These are phyloP conservation scores for Apiospora rasikravindrae DNA, from an alignment of 2,329 filamentous ascomycete genomes.

Conservation along the genomic window DNA sequence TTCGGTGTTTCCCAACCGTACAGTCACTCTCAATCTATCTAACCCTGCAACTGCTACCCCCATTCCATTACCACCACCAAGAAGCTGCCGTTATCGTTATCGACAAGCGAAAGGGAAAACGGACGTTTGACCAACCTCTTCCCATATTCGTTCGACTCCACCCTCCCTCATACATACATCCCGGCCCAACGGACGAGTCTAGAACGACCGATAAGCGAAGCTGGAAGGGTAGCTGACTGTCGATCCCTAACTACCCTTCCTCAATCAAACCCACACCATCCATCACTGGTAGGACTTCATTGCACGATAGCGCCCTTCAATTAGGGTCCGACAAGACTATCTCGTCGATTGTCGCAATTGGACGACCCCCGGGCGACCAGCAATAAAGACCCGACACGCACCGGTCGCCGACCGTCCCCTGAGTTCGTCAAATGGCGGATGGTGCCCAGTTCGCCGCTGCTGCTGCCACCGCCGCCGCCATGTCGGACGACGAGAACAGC, in stretches of 20 bases:
- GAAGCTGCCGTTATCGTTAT: constrained; percentile 1
- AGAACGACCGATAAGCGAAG: constrained; percentile 18
- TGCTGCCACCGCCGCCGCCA: constrained; percentile 24
- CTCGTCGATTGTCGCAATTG: neutral
- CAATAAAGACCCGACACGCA: neutral
- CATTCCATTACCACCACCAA: neutral
- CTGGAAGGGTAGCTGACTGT: constrained; percentile 17
- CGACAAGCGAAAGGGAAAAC: neutral
- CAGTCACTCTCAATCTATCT: neutral
- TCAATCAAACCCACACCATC: constrained; percentile 8
- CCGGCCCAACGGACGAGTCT: constrained; percentile 19
- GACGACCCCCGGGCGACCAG: neutral
- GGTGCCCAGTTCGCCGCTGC: constrained; percentile 3
- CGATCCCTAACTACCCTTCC: constrained; percentile 12
- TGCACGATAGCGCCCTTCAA: neutral
- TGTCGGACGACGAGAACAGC: constrained; percentile 37
- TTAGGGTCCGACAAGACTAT: neutral
- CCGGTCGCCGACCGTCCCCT: neutral
- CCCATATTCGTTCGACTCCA: constrained; percentile 1
- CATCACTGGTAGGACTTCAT: constrained; percentile 2
- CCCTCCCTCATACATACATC: constrained; percentile 1
- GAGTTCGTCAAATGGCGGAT: constrained; percentile 4
- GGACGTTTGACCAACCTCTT: neutral
- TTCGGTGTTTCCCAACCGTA: no score
- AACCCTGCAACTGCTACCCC: neutral